Evolutionary conservation across 225 moss, liverwort and hornwort species (phyloP).

Genomic region (Polytrichum commune): DNA sequence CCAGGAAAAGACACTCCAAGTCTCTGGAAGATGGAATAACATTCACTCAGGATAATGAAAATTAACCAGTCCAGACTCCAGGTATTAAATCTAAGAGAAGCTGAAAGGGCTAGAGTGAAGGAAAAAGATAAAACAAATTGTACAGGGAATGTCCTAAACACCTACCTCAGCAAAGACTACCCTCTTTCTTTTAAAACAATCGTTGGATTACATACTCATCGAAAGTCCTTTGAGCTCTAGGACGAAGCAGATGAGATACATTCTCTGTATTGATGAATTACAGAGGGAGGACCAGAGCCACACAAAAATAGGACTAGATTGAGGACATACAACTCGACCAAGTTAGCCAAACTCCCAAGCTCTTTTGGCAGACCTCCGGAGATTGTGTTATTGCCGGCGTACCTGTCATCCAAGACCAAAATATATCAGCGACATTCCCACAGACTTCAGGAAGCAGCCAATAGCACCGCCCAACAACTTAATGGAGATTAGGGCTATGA

Average conservation of each 20-base stretch:
- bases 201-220: too few relatives aligned
- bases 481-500: not conserved
- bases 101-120: not conserved
- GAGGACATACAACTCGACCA: conserved; percentile 28
- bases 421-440: not conserved
- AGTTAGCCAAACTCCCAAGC: conserved; percentile 25
- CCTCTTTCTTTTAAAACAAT: too few relatives aligned
- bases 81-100: not conserved
- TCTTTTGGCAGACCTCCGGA: conserved; percentile 18
- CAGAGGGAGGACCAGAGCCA: too few relatives aligned
- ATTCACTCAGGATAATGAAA: not conserved
- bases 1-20: too few relatives aligned
- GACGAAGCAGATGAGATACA: too few relatives aligned
- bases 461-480: not conserved
- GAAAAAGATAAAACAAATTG: not conserved
- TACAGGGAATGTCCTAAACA: not conserved
- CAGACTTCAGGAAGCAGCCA: too few relatives aligned
- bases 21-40: too few relatives aligned
- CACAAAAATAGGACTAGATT: not conserved
- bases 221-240: too few relatives aligned
- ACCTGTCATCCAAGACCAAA: conserved; percentile 17
- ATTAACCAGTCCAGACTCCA: not conserved
- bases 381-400: conserved; percentile 7
- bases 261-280: not conserved
- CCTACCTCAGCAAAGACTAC: not conserved